Conservation (phyloP, 2,329 filamentous ascomycete species). For the Ophiocordyceps camponoti-leonardi region DNA sequence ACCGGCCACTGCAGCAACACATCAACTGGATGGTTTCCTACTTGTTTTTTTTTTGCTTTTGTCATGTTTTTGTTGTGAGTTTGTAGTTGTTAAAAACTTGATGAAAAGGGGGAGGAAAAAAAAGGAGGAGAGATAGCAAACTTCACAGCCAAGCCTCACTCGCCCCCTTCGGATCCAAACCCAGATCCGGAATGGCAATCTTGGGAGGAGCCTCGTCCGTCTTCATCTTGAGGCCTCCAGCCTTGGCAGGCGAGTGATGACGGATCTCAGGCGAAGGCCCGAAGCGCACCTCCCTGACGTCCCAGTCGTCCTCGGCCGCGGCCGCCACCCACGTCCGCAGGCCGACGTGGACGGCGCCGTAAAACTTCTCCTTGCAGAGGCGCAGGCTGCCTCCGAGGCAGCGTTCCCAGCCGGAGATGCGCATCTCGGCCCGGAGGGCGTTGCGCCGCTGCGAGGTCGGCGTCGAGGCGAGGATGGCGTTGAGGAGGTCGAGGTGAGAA, state of each 20-base stretch:
- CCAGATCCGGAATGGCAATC: constrained; percentile 42
- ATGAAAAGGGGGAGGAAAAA: too few relatives aligned
- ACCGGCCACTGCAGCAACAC: too few relatives aligned
- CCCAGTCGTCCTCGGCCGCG: constrained; percentile 76
- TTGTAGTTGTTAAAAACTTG: too few relatives aligned
- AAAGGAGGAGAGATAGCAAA: neutral
- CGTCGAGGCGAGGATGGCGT: constrained; percentile 72
- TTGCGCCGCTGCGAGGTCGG: constrained; percentile 58
- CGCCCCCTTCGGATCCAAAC: constrained; percentile 23
- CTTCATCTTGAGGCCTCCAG: constrained; percentile 23
- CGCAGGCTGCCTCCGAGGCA: constrained; percentile 71
- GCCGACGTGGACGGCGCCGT: constrained; percentile 77
- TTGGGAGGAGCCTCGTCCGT: constrained; percentile 36
- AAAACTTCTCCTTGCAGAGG: constrained; percentile 96
- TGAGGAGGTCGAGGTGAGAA: constrained; percentile 81
- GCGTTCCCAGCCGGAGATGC: constrained; percentile 79
- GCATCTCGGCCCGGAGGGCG: constrained; percentile 56
- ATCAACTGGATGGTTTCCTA: too few relatives aligned
- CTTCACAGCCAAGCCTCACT: constrained; percentile 15
- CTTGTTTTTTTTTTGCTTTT: too few relatives aligned
- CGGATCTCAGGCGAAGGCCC: constrained; percentile 31
- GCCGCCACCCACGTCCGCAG: constrained; percentile 82
- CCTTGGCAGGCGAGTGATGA: constrained; percentile 13
- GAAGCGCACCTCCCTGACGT: constrained; percentile 62
- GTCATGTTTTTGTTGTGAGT: too few relatives aligned